A percentile compares a stretch with the other conserved stretches of the same genome.
These are phyloP conservation scores for Termitomyces sp. DNA, from an alignment of 768 basidiomycete genomes.

Conservation along the genomic window DNA sequence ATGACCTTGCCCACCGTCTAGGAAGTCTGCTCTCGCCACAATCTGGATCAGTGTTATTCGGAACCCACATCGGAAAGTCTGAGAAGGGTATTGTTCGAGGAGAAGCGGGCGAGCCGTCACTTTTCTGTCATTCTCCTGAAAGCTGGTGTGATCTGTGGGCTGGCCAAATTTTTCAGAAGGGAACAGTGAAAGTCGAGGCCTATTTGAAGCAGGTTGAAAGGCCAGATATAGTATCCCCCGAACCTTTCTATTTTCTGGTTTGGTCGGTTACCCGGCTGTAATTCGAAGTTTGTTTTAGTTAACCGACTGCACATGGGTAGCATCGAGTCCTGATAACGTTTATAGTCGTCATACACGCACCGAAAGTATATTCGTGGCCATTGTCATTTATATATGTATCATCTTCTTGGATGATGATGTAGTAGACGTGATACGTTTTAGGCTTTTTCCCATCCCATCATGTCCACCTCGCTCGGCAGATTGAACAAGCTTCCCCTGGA, in stretches of 20 bases:
- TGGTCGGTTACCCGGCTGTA: slow-evolving; percentile 22
- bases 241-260: slow-evolving; percentile 11
- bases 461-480: background rate
- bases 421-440: background rate
- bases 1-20: slow-evolving; percentile 33
- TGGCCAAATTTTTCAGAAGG: slow-evolving; percentile 25
- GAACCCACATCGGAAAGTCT: slow-evolving; percentile 28
- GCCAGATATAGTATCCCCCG: background rate
- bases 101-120: background rate
- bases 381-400: background rate
- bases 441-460: background rate
- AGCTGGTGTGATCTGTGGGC: slow-evolving; percentile 34
- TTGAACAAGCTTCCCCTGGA: slow-evolving; percentile 14
- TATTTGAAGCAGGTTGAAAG: slow-evolving; percentile 16
- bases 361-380: background rate
- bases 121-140: slow-evolving; percentile 33
- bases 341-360: background rate
- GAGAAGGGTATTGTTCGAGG: slow-evolving; percentile 25
- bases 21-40: slow-evolving; percentile 36
- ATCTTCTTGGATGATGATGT: background rate
- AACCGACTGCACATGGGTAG: background rate
- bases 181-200: slow-evolving; percentile 25
- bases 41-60: slow-evolving; percentile 43
- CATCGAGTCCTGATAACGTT: background rate
- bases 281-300: background rate